A percentile compares a stretch with the other conserved stretches of the same genome.
These are phyloP conservation scores for Yamadazyma membranifaciens DNA, from an alignment of 1,139 yeast species.

Conservation along the genomic window DNA sequence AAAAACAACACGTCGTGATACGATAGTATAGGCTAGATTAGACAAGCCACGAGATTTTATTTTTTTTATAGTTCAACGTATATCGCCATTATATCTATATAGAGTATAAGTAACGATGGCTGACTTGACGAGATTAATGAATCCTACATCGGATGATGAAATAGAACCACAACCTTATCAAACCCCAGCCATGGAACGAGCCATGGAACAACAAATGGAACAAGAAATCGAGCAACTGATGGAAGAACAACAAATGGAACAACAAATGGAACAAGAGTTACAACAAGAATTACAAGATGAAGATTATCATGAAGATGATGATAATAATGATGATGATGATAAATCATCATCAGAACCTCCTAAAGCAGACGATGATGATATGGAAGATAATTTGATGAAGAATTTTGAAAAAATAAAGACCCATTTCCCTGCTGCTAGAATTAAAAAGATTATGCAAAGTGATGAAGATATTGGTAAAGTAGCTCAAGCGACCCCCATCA, in stretches of 20 bases:
- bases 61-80: no score
- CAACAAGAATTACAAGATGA: constrained; percentile 15
- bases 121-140: constrained; percentile 17
- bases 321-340: constrained; percentile 18
- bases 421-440: constrained; percentile 95
- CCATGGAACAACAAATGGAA: not conserved
- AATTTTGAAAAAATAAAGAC: constrained; percentile 68
- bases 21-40: no score
- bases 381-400: constrained; percentile 30
- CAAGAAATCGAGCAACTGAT: not conserved
- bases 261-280: constrained; percentile 3
- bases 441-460: constrained; percentile 94
- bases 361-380: constrained; percentile 1
- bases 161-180: not conserved
- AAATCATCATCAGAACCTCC: not conserved
- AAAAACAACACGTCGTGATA: no score
- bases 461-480: constrained; percentile 99
- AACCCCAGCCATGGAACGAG: not conserved
- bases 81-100: not conserved
- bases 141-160: constrained; percentile 14
- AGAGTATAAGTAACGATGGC: constrained; percentile 9
- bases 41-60: no score
- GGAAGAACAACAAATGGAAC: constrained; percentile 1
- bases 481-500: constrained; percentile 97
- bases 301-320: constrained; percentile 15